Base-by-base conservation (phyloP, 129 eudicot species). In the Artemisia tridentata region DNA sequence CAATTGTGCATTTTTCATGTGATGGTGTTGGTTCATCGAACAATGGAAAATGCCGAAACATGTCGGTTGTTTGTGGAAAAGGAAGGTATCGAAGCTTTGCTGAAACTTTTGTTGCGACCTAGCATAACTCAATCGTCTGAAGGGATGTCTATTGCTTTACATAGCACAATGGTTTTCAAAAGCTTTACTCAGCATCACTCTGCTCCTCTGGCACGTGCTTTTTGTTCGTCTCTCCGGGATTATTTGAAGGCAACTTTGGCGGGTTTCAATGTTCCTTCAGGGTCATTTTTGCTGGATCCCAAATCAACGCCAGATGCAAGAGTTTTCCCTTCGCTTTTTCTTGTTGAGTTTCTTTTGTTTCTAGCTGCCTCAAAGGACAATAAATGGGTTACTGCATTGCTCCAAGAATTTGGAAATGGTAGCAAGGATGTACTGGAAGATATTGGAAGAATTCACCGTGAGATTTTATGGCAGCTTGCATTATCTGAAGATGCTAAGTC, bases 71-170 rank as follows among this genome's bases (percentile, higher is more conserved):
- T 95, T 87, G 97, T 95, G 79, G 99, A 95, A 77, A 90, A 88
- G 51, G 77, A 83, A 7, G 96, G 97, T 3, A 85, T 95, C 34
- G 99, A 95, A 73, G 87, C 93, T 72, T 75, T 95, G 59, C 67
- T 95, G 74, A 90, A 88, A 80, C 96, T 95, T 79, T 77, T 95
- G 16, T 75, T 90, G 55, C 82, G 93, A 47, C 99, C 97, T 21
- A 87, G 85, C 72, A 88, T 95, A 74, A 86, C 90, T 38, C 93
- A 85, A 57, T 95, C 99, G 18, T 84, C 99, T 0, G 96, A 90
- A 80, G 99, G 99, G 72, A 90, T 90, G 99, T 88, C 97, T 11
- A 90, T 95, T 81, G 99, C 99, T 17, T 75, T 93, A 53, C 96
- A 93, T 60, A 93, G 98, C 72, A 89, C 98, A 69, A 82, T 88